Evolutionary conservation across 116 monocot genomes (phyloP).

Genomic region (Posidonia oceanica): DNA sequence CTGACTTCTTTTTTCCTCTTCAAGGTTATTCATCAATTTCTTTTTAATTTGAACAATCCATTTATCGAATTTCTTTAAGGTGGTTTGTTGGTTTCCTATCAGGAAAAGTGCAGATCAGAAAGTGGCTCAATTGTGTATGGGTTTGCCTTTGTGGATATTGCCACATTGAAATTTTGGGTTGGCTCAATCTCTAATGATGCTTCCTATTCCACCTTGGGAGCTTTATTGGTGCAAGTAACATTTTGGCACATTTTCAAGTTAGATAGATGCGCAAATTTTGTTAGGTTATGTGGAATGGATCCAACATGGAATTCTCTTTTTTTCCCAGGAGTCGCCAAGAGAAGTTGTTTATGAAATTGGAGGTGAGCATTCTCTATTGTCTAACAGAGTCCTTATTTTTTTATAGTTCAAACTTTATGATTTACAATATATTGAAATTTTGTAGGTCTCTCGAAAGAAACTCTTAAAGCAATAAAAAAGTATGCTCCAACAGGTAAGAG

Average conservation of each 20-base stretch:
- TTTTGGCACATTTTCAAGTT: not conserved
- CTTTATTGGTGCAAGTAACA: slow-evolving; percentile 83
- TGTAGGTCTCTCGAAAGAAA: slow-evolving; percentile 71
- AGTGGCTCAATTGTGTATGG: slow-evolving; percentile 52
- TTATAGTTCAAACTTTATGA: not conserved
- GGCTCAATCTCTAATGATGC: slow-evolving; percentile 78
- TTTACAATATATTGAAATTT: not conserved
- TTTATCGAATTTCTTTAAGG: not conserved
- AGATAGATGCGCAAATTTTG: not conserved
- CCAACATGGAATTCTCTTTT: not conserved
- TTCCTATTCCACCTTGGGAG: slow-evolving; percentile 67
- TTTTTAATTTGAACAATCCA: no score
- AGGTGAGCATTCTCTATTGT: slow-evolving; percentile 25
- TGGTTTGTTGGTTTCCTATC: not conserved
- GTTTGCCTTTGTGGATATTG: slow-evolving; percentile 95
- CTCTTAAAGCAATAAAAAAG: slow-evolving; percentile 61
- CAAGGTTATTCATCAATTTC: no score
- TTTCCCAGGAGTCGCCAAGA: slow-evolving; percentile 75
- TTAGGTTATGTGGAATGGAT: not conserved
- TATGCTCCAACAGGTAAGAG: slow-evolving; percentile 65
- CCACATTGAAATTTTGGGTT: slow-evolving; percentile 81
- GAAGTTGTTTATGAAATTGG: slow-evolving; percentile 80
- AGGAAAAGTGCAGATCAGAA: slow-evolving; percentile 22
- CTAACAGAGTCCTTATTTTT: not conserved
- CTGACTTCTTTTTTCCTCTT: no score